phyloP scores from a whole-genome alignment of 2,329 filamentous ascomycete species.

The Penicillium sp. region DNA sequence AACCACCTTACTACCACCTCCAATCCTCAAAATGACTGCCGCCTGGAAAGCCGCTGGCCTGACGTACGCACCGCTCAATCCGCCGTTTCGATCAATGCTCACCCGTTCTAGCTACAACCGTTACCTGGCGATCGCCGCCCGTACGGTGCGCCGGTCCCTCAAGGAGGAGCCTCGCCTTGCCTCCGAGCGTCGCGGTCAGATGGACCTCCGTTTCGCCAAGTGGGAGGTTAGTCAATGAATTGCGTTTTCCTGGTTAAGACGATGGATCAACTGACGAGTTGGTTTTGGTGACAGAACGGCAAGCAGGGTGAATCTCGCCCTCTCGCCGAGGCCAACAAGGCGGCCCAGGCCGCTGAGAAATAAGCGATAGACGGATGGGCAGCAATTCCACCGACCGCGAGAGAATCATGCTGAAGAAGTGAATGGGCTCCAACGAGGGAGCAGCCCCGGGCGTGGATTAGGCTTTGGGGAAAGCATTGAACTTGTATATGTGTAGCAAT shows the following conservation, averaged over 20 bases:
- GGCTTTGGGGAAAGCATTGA: conserved; percentile 20
- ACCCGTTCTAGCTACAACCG: conserved; percentile 82
- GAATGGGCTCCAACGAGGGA: conserved; percentile 11
- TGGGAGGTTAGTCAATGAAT: conserved; percentile 84
- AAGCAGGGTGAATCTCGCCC: conserved; percentile 84
- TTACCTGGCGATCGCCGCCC: conserved; percentile 92
- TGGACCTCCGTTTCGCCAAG: conserved; percentile 84
- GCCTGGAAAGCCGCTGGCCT: conserved; percentile 98
- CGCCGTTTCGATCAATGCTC: conserved; percentile 17
- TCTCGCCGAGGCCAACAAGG: conserved; percentile 55
- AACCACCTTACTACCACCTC: conserved; percentile 25
- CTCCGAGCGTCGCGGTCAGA: conserved; percentile 84
- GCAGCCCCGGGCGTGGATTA: conserved; percentile 7
- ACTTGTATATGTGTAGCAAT: conserved; percentile 38
- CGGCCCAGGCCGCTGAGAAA: conserved; percentile 42
- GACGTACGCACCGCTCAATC: conserved; percentile 59
- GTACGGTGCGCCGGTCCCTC: conserved; percentile 90
- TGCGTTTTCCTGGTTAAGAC: no score
- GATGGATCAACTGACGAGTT: conserved; percentile 28
- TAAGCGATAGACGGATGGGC: conserved; percentile 24
- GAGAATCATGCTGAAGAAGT: conserved; percentile 16
- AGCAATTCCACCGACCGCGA: conserved; percentile 4
- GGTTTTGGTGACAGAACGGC: conserved; percentile 67
- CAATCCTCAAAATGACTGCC: conserved; percentile 72
- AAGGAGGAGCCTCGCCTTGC: conserved; percentile 87